A percentile compares a stretch with the other conserved stretches of the same genome.
Evolutionary conservation across 768 basidiomycete genomes (phyloP).

Genomic region (Scleroderma bovista): DNA sequence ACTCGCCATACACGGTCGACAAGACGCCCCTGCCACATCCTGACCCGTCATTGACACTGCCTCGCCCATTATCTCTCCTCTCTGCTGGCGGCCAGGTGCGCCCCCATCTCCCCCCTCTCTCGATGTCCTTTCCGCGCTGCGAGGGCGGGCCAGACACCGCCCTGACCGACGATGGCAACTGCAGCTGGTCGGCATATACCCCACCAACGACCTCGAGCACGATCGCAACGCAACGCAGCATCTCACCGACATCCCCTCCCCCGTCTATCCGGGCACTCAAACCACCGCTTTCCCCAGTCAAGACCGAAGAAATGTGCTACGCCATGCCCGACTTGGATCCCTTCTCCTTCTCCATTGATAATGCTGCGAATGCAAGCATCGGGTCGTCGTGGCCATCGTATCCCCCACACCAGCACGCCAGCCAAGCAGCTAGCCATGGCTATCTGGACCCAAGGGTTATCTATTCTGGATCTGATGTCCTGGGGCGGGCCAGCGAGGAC

Average conservation of each 20-base stretch:
- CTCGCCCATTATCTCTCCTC: constrained; percentile 24
- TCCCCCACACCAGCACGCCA: constrained; percentile 11
- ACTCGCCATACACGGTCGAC: constrained; percentile 21
- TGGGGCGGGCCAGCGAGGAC: constrained; percentile 31
- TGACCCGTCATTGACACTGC: constrained; percentile 1
- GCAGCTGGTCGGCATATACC: constrained; percentile 58
- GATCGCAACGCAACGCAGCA: constrained; percentile 38
- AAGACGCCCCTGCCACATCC: constrained; percentile 13
- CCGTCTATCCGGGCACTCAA: constrained; percentile 2
- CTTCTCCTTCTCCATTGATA: constrained; percentile 40
- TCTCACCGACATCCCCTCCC: constrained; percentile 25
- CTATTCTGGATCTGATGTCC: constrained; percentile 24
- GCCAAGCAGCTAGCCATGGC: constrained; percentile 19
- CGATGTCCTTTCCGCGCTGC: constrained; percentile 33
- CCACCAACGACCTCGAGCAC: constrained; percentile 51
- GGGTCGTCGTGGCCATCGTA: constrained; percentile 29
- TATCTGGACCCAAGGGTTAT: constrained; percentile 27
- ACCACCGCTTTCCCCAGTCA: constrained; percentile 15
- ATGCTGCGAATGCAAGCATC: constrained; percentile 11
- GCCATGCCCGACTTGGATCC: constrained; percentile 44
- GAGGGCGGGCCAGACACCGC: constrained; percentile 52
- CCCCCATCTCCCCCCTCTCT: constrained; percentile 43
- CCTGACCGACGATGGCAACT: constrained; percentile 42
- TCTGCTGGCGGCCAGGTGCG: constrained; percentile 36
- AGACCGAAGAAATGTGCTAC: constrained; percentile 39